Base-by-base conservation (phyloP, 176 grass and related monocot genomes). In the Triticum turgidum region DNA sequence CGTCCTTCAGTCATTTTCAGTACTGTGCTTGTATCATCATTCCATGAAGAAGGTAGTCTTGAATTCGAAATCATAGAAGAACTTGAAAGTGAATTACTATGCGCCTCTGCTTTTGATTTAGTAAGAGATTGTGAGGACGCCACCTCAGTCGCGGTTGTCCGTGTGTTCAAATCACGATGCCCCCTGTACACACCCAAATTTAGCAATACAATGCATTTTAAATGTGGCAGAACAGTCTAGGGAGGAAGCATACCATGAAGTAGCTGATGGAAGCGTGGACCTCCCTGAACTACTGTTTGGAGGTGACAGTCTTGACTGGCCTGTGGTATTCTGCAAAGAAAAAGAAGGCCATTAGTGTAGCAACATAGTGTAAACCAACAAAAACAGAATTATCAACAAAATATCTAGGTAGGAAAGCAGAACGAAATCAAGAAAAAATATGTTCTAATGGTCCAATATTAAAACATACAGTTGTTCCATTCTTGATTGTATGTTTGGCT, bases 281-380 rank as follows among this genome's bases (percentile, higher is more conserved):
- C 91, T 94, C 72, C 92, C 94, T 47, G 87, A 70, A 87, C 89
- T 93, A 78, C 89, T 88, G 73, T 91, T 92, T 88, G 88, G 92
- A 80, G 90, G 94, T 61, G 90, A 92, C 82, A 84, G 82, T 83
- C 93, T 94, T 63, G 83, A 82, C 64, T 94, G 94, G 33, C 74
- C 90, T 80, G 87, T 76, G 62, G 89, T 78, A 90, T 42, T 87
- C 92, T 96, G 89, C 73, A 88, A 71, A 58, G 14, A 90, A 78
- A 30, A 58, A 73, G 22, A 58, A 79, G 29, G 58, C 73, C 76
- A 85, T 76, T 79, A 80, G 27, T 77, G 11, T n/a, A 82, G 7
- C 27, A 80, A 54, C 79, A 82, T 59, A 32, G 52, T 85, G 56
- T 38, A 54, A 87, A 71, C 62, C 18, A 59, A 88, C 11, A 88